Evolutionary conservation across 257 asterid species (phyloP), one percentile per base, ranked within the genome.

Genomic region (Przewalskia tangutica): DNA sequence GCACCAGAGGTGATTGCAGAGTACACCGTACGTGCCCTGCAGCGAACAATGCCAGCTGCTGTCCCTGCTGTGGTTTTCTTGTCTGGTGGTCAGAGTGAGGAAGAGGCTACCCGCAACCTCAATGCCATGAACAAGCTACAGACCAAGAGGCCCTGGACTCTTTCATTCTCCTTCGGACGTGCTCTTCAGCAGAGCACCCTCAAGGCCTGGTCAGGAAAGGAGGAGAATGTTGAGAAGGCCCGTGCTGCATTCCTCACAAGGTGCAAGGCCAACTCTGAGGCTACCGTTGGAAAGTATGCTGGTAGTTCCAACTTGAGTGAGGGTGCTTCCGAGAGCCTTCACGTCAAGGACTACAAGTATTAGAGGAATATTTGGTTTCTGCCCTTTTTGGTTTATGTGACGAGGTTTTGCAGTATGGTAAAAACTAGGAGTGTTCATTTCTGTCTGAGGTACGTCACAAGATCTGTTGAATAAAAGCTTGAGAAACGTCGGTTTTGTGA

Each of bases 51-150:
- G 98, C 98, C 98, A 2, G 67, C 92, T 75, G 98, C 98, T 5
- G 98, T 95, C 16, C 98, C 98, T 0, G 98, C 97, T 6, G 98
- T 93, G 0, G 98, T 95, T 81, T 95, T 95, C 83, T 84, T 94
- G 82, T 94, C 98, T 5, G 98, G 98, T 77, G 98, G 98, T 16
- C 98, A 94, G 90, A 94, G 98, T 36, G 97, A 94, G 85, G 98
- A 94, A 77, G 94, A 94, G 90, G 98, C 98, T 0, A 91, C 98
- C 0, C 73, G 85, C 50, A 94, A 94, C 90, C 97, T 94, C 10
- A 91, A 94, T 16, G 98, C 98, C 77, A 94, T 94, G 95, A 94
- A 94, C 92, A 89, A 91, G 59, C 89, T 92, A 2, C 85, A 91
- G 90, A 80, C 91, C 16, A 95, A 92, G 92, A 95, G 89, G 87